Evolutionary conservation across 208 protist genomes (phyloP).

Genomic region (Trypanosoma lewisi): DNA sequence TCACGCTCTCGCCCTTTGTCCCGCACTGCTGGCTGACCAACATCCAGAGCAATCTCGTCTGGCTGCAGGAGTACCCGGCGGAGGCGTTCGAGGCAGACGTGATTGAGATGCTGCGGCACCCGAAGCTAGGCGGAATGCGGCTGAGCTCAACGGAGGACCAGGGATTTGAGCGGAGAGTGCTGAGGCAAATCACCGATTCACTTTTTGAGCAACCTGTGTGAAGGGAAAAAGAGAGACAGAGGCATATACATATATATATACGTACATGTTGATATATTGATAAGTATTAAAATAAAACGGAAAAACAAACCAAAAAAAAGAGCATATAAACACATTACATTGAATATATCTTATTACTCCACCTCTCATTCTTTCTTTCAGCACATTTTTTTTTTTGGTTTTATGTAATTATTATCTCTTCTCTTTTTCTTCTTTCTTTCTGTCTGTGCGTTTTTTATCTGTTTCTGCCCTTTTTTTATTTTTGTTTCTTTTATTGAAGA

Average conservation of each 20-base stretch:
- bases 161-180: conserved; percentile 7
- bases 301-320: neutral
- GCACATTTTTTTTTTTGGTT: conserved; percentile 3
- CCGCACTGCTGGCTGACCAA: conserved; percentile 39
- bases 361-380: neutral
- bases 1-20: conserved; percentile 37
- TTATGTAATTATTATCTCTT: conserved; percentile 19
- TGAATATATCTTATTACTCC: neutral
- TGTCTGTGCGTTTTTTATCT: neutral
- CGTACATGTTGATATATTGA: neutral
- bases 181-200: neutral
- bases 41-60: conserved; percentile 37
- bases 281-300: neutral
- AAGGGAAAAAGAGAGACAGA: neutral
- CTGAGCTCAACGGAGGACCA: neutral
- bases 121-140: neutral
- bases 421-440: no score
- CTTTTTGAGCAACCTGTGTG: neutral
- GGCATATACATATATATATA: conserved; percentile 1
- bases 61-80: conserved; percentile 14
- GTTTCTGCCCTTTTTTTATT: conserved; percentile 23
- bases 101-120: conserved; percentile 20
- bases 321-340: neutral
- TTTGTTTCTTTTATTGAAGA: no score
- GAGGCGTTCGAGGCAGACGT: conserved; percentile 43